Conservation (phyloP, 2,329 filamentous ascomycete species). For the Talaromyces sp. region DNA sequence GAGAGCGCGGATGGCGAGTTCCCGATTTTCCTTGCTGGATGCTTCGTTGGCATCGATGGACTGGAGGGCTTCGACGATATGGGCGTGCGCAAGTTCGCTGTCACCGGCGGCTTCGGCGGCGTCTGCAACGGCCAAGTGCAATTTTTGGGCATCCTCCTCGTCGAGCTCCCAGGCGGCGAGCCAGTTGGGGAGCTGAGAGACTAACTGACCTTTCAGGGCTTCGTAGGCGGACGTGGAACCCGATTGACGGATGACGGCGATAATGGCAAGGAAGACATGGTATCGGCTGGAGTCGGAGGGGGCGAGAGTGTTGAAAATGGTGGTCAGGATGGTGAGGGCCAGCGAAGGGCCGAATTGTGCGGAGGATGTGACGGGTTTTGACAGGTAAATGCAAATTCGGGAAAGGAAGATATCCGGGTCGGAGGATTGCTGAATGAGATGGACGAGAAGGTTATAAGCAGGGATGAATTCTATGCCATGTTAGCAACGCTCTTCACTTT, state of each 20-base stretch:
- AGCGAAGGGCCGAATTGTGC: slow-evolving; percentile 80
- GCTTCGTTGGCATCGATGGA: slow-evolving; percentile 64
- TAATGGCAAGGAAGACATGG: slow-evolving; percentile 84
- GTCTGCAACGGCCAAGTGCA: slow-evolving; percentile 80
- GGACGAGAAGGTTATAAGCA: slow-evolving; percentile 93
- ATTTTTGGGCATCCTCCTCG: slow-evolving; percentile 75
- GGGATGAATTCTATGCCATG: slow-evolving; percentile 72
- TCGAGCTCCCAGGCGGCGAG: slow-evolving; percentile 77
- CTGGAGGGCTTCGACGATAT: slow-evolving; percentile 72
- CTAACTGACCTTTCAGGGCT: slow-evolving; percentile 75
- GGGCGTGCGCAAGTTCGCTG: slow-evolving; percentile 70
- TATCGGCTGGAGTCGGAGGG: slow-evolving; percentile 74
- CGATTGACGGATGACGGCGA: slow-evolving; percentile 74
- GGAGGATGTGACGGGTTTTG: slow-evolving; percentile 79
- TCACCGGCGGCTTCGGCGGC: slow-evolving; percentile 75
- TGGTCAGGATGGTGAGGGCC: slow-evolving; percentile 85
- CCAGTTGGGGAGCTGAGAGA: slow-evolving; percentile 74
- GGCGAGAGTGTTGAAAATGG: slow-evolving; percentile 91
- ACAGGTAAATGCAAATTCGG: slow-evolving; percentile 83
- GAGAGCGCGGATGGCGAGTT: slow-evolving; percentile 62
- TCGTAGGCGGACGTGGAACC: slow-evolving; percentile 74
- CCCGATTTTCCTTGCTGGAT: slow-evolving; percentile 53
- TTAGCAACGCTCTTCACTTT: neutral
- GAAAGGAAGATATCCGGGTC: slow-evolving; percentile 83
- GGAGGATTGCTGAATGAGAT: slow-evolving; percentile 82